Conservation (phyloP, 805 yeast species). For the Wickerhamiella occidentalis region DNA sequence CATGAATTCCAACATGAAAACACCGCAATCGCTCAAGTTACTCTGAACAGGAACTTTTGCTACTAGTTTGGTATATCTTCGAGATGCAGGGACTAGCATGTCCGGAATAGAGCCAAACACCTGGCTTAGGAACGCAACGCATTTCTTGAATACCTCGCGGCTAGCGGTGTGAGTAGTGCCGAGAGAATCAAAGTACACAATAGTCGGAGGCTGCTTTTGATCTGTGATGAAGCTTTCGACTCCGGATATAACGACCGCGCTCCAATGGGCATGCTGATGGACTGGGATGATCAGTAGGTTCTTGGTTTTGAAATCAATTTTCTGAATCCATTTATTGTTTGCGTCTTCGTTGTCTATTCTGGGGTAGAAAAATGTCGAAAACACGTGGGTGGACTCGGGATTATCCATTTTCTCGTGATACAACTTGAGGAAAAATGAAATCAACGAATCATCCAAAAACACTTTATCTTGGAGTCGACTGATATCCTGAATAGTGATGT, state of each 20-base stretch:
- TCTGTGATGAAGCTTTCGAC: conserved; percentile 10
- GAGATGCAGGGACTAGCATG: conserved; percentile 35
- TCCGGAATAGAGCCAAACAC: conserved; percentile 11
- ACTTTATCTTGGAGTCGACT: conserved; percentile 65
- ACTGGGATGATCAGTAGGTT: conserved; percentile 66
- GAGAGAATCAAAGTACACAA: conserved; percentile 67
- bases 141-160: conserved; percentile 15
- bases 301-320: conserved; percentile 40
- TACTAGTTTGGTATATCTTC: conserved; percentile 24
- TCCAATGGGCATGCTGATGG: conserved; percentile 79
- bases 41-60: conserved; percentile 70
- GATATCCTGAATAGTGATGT: conserved; percentile 58
- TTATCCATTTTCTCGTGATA: conserved; percentile 24
- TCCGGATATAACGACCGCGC: conserved; percentile 42
- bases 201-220: conserved; percentile 23
- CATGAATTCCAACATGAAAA: conserved; percentile 71
- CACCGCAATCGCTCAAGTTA: conserved; percentile 89
- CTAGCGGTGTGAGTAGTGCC: conserved; percentile 6
- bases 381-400: conserved; percentile 38
- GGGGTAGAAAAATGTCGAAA: conserved; percentile 77
- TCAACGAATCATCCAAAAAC: conserved; percentile 81
- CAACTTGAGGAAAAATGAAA: conserved; percentile 63
- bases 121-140: conserved; percentile 6
- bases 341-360: conserved; percentile 43
- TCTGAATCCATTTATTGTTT: conserved; percentile 56